Evolutionary conservation across 208 protist species (phyloP), one percentile per base, ranked within the genome.

Genomic region (Angomonas deanei): DNA sequence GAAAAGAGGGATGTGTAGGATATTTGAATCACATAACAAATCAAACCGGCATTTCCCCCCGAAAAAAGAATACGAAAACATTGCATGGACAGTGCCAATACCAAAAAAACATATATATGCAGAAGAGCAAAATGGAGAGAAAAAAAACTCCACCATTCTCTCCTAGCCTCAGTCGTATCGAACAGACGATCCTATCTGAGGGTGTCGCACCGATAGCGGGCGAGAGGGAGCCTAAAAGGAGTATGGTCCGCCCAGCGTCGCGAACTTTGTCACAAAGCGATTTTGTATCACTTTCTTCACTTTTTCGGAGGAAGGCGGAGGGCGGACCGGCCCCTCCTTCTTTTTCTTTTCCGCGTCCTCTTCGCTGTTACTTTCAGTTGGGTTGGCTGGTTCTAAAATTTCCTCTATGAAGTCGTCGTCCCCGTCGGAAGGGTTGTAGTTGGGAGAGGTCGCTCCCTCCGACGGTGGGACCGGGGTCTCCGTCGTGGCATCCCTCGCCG

Each of bases 1-100:
- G 30, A 23, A 57, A 64, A 42, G 68, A 53, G 49, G 34, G 52
- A 69, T 57, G 54, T 31, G 24, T 1, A 56, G 42, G 26, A 64
- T 58, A 59, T 8, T 27, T 34, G 26, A 68, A 56, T n/a, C n/a
- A n/a, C n/a, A n/a, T n/a, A n/a, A n/a, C n/a, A n/a, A n/a, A n/a
- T n/a, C n/a, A n/a, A n/a, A n/a, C n/a, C n/a, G n/a, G n/a, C 8
- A 15, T 42, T 15, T 42, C 34, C 34, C 34, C 15, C 15, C 15
- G 8, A n/a, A 42, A n/a, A 42, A n/a, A 42, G 34, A 42, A 42
- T 15, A 42, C 10, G 10, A 42, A 64, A n/a, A 39, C 32, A 60
- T 4, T 30, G 36, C 34, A 62, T 23, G 15, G 48, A 15, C n/a
- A n/a, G n/a, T n/a, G n/a, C n/a, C 10, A 55, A 28, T 59, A 63